Percentiles rank a stretch among this genome's conserved stretches.
Evolutionary conservation across 257 asterid genomes (phyloP).

Genomic region (Solanum habrochaites): DNA sequence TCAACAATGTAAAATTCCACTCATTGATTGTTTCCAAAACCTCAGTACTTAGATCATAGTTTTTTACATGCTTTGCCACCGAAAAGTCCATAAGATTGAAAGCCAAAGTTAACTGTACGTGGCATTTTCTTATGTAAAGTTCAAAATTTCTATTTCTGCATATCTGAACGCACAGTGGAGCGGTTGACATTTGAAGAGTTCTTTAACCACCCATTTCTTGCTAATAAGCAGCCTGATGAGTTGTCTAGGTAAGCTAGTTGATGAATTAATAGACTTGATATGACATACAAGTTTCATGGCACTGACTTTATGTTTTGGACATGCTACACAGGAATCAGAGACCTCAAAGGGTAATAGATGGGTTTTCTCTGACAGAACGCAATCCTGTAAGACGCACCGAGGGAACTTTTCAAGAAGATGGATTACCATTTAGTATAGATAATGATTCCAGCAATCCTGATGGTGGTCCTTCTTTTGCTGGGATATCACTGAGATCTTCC

Average conservation of each 20-base stretch:
- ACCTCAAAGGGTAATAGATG: slow-evolving; percentile 30
- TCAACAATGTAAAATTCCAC: not conserved
- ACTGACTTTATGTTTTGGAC: not conserved
- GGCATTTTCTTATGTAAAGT: not conserved
- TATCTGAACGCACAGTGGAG: slow-evolving; percentile 40
- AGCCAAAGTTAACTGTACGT: not conserved
- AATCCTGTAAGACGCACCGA: slow-evolving; percentile 3
- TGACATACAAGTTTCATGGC: not conserved
- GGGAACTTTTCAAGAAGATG: slow-evolving; percentile 50
- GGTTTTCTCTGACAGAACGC: slow-evolving; percentile 26
- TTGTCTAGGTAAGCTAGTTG: slow-evolving; percentile 32
- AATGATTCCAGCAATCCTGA: slow-evolving; percentile 42
- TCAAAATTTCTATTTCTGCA: not conserved
- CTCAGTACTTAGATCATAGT: not conserved
- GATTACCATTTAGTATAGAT: slow-evolving; percentile 59
- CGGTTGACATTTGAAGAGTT: slow-evolving; percentile 87
- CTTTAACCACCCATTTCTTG: slow-evolving; percentile 77
- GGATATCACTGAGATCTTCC: slow-evolving; percentile 37
- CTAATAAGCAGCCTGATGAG: slow-evolving; percentile 43
- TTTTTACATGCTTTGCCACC: not conserved
- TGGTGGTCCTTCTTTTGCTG: slow-evolving; percentile 31
- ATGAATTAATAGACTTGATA: not conserved
- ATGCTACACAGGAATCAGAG: slow-evolving; percentile 28
- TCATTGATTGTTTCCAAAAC: not conserved
- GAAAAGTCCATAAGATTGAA: not conserved